Evolutionary conservation across 495 filamentous ascomycete genomes (phyloP), one percentile per base, ranked within the genome.

Genomic region (Monascus purpureus): DNA sequence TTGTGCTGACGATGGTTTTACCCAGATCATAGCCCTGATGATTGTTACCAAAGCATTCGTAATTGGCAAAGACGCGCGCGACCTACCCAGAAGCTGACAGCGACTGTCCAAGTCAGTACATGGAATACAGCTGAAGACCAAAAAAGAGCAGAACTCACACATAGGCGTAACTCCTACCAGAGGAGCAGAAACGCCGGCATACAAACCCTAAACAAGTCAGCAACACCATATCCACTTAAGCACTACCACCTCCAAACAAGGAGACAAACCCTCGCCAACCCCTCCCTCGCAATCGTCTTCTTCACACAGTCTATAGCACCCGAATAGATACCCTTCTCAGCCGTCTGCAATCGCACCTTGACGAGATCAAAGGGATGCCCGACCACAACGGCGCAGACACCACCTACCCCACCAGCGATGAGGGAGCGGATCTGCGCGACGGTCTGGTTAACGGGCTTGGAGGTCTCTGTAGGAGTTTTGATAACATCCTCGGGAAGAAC

Each of bases 291-390:
- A 35, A 96, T 53, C 12, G 80, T 85, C 65, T 75, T 92, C 52
- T 70, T 61, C 40, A 93, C 87, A 4, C 94, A 87, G 63, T 97
- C 92, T 40, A 96, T 71, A 6, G 92, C 90, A 19, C 80, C 75
- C 8, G 65, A 75, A 56, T 97, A 96, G 28, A 94, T 80, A 8
- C 90, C 92, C 62, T 75, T 81, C 58, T 93, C 85, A 12, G 90
- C 84, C 1, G 90, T 97, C 65, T 97, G 90, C 53, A 97, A 53
- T 23, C 92, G 81, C 36, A 97, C 90, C 59, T 97, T 97, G 47
- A 96, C 88, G 38, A 97, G 65, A 49, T 97, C 90, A 49, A 97
- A 97, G 6, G 90, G 90, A 58, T 96, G 92, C 25, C 90, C 90
- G 40, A 88, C 76, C 13, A 97, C 43, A 25, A 96, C 92, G 17